These are phyloP conservation scores for Scenedesmus sp. DNA, from an alignment of 163 green algal species.

Conservation along the genomic window DNA sequence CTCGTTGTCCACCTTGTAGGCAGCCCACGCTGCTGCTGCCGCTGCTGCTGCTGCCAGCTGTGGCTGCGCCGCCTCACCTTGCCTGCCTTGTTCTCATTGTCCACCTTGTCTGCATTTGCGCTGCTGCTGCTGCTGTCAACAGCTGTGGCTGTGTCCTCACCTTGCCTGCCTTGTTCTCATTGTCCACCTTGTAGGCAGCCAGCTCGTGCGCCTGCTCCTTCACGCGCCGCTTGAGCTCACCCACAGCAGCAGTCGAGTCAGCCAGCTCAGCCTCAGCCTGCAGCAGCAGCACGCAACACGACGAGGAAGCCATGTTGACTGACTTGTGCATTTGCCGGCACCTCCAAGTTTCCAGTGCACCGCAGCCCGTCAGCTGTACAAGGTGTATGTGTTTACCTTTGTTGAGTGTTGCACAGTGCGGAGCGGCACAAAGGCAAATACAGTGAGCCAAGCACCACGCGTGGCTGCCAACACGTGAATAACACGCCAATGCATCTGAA, in stretches of 20 bases:
- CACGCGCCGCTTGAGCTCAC: slow-evolving; percentile 4
- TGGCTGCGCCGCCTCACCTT: background rate
- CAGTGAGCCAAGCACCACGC: no score
- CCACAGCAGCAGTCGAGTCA: background rate
- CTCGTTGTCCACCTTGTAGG: background rate
- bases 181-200: slow-evolving; percentile 28
- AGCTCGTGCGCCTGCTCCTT: slow-evolving; percentile 36
- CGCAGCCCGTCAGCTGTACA: no score
- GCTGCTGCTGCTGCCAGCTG: background rate
- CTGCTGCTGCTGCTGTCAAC: background rate
- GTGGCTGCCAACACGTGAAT: no score
- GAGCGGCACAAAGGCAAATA: no score
- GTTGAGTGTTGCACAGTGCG: no score
- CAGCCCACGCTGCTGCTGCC: background rate
- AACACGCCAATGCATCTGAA: no score
- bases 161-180: slow-evolving; percentile 18
- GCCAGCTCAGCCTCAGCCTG: slow-evolving; percentile 27
- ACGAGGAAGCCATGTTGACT: background rate
- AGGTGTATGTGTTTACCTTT: no score
- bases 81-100: background rate
- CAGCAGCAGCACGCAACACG: background rate
- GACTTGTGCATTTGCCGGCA: no score
- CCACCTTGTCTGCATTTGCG: background rate
- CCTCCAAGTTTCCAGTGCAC: no score
- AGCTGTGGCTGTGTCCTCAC: background rate